Evolutionary conservation across 2,329 filamentous ascomycete species (phyloP).

Genomic region (Rhynchosporium agropyri): DNA sequence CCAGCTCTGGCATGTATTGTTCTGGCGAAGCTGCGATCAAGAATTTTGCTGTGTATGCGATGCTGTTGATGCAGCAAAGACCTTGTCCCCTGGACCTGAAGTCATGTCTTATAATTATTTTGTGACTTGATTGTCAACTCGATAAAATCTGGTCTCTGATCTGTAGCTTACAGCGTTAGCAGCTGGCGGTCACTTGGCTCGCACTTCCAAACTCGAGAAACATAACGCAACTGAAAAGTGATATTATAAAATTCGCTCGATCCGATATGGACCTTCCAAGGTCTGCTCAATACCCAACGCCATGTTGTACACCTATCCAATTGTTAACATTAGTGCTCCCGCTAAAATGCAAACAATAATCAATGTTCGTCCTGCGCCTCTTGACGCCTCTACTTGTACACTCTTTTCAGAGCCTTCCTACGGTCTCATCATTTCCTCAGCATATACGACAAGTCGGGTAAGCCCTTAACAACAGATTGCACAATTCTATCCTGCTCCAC

Average conservation of each 20-base stretch:
- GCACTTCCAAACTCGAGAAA: neutral
- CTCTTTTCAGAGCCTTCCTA: neutral
- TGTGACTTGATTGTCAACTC: too few species aligned
- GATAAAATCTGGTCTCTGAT: too few species aligned
- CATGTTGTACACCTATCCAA: slow-evolving; percentile 15
- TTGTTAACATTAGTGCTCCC: slow-evolving; percentile 1
- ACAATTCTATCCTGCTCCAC: slow-evolving; percentile 42
- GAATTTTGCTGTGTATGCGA: neutral
- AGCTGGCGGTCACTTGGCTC: neutral
- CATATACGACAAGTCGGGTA: slow-evolving; percentile 45
- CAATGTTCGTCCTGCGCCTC: neutral
- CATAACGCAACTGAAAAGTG: neutral
- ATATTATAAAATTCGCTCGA: neutral
- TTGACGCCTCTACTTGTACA: neutral
- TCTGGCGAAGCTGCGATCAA: neutral
- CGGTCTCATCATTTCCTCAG: slow-evolving; percentile 32
- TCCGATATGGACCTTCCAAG: neutral
- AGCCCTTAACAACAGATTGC: slow-evolving; percentile 38
- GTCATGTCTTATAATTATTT: too few species aligned
- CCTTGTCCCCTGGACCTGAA: too few species aligned
- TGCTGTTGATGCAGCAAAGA: too few species aligned
- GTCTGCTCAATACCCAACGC: neutral
- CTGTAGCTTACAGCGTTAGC: too few species aligned
- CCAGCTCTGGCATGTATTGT: neutral
- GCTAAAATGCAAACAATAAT: slow-evolving; percentile 4